Conservation (phyloP, 345 rosid species). For the Brassica carinata region DNA sequence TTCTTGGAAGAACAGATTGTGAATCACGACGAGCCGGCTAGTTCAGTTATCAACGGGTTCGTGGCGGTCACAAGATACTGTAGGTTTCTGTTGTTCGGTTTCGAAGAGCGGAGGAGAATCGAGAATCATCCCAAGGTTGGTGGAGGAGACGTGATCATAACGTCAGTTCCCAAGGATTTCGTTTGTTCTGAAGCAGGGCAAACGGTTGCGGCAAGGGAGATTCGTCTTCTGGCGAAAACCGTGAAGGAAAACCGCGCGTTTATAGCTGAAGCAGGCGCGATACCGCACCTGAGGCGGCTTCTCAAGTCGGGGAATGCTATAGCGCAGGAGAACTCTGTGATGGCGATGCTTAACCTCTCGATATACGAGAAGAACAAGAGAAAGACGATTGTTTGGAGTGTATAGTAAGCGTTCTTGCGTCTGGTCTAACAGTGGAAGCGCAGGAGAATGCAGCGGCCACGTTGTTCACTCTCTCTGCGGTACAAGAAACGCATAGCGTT, state of each 20-base stretch:
- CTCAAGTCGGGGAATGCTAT: slow-evolving; percentile 60
- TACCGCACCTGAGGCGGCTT: slow-evolving; percentile 65
- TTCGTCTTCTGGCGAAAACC: slow-evolving; percentile 86
- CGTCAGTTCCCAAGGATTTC: slow-evolving; percentile 69
- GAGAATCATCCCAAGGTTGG: slow-evolving; percentile 4
- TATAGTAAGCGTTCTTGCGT: slow-evolving; percentile 65
- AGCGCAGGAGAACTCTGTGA: slow-evolving; percentile 89
- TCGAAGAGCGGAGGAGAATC: slow-evolving; percentile 32
- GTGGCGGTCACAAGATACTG: slow-evolving; percentile 77
- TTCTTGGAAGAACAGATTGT: slow-evolving; percentile 93
- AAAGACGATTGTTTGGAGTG: slow-evolving; percentile 77
- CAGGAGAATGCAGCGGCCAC: slow-evolving; percentile 97
- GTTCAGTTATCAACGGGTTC: slow-evolving; percentile 78
- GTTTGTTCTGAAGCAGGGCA: slow-evolving; percentile 70
- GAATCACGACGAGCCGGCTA: slow-evolving; percentile 78
- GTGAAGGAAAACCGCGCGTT: slow-evolving; percentile 46
- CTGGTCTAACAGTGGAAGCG: slow-evolving; percentile 75
- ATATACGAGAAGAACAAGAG: slow-evolving; percentile 88
- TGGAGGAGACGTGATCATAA: slow-evolving; percentile 64
- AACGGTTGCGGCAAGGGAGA: slow-evolving; percentile 78
- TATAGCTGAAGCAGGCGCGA: slow-evolving; percentile 90
- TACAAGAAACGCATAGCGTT: slow-evolving; percentile 85
- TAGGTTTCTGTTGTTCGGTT: slow-evolving; percentile 79
- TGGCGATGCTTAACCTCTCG: slow-evolving; percentile 87
- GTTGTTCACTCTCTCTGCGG: slow-evolving; percentile 83